Base-by-base conservation (phyloP, 305 asterid genomes). In the Stenogyne calaminthoides region DNA sequence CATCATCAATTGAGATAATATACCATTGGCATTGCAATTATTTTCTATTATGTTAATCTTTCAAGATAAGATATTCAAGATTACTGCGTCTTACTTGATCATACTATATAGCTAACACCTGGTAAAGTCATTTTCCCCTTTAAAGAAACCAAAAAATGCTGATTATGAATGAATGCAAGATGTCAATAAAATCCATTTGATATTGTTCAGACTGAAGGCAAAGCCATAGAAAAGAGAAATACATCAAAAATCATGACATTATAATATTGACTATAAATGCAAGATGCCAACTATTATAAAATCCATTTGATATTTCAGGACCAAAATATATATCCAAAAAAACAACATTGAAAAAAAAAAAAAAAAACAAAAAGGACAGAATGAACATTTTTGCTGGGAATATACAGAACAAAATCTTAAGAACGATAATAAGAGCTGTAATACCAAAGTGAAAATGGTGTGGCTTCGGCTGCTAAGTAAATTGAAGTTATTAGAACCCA, bases 401-500 rank as follows among this genome's bases (percentile, higher is more conserved):
- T n/a, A n/a, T n/a, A n/a, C 36, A 32, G 7, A 6, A 32, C 36
- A 32, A 37, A 77, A 80, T 25, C 66, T 22, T 54, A 76, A 67
- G 70, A 72, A 51, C 14, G 72, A 62, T 32, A 32, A 42, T 64
- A 69, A 76, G 76, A 76, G 69, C 18, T 70, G 56, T 42, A 80
- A 70, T 84, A 91, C 97, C 97, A 91, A 79, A 67, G 97, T 91
- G 76, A 91, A 91, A 78, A 91, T 91, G 40, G 97, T 91, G 83
- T 91, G 97, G 88, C 97, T 91, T 78, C 96, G 93, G 83, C 97
- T 89, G 91, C 97, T 91, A 81, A 91, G 85, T 79, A 91, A 78
- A 79, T 91, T 91, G 86, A 89, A 84, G 85, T 91, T 91, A 82
- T 83, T 91, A 73, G 96, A 91, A 67, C 97, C 96, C 80, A 90